Evolutionary conservation across 139 green algal genomes (phyloP), one percentile per base, ranked within the genome.

Genomic region (Coccomyxa sp.): DNA sequence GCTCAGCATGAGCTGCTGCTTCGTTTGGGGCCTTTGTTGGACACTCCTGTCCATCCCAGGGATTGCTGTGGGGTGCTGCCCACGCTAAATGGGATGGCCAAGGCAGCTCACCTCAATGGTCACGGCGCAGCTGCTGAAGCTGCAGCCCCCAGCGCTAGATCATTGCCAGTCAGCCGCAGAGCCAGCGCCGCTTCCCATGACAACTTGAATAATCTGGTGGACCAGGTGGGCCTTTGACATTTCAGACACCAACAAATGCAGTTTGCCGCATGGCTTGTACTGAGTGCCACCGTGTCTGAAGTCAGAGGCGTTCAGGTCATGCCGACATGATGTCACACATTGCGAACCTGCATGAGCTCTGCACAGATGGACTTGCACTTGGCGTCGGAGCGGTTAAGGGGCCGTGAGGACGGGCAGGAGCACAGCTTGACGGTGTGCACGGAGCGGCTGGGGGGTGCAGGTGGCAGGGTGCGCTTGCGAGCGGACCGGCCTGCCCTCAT

Each of bases 401-500:
- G 66, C 10, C 32, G 28, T 79, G 67, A 18, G 4, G 60, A 25
- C 15, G 58, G 13, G 17, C 60, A 77, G 51, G 58, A 58, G 17
- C 28, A 71, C 63, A 71, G 63, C 63, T 28, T 21, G 14, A 86
- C 81, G n/a, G 75, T 83, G 25, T 88, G 86, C 83, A 88, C 85
- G 76, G 71, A n/a, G 81, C 66, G 21, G 32, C 71, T 27, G 17
- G 51, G 63, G 11, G 81, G n/a, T 27, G 82, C 74, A 51, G n/a
- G 31, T 51, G 75, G 13, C 45, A 58, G 31, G 25, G 74, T 68
- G 79, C 67, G 63, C 60, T 81, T 76, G 81, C 82, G 90, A n/a
- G 21, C 60, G 0, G 86, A 91, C 68, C 88, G 94, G 25, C 95
- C 96, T 0, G 94, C 92, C 15, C 15, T 99, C 7, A 85, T 98